Evolutionary conservation across 805 yeast genomes (phyloP), one percentile per base, ranked within the genome.

Genomic region (Pichia cephalocereana): DNA sequence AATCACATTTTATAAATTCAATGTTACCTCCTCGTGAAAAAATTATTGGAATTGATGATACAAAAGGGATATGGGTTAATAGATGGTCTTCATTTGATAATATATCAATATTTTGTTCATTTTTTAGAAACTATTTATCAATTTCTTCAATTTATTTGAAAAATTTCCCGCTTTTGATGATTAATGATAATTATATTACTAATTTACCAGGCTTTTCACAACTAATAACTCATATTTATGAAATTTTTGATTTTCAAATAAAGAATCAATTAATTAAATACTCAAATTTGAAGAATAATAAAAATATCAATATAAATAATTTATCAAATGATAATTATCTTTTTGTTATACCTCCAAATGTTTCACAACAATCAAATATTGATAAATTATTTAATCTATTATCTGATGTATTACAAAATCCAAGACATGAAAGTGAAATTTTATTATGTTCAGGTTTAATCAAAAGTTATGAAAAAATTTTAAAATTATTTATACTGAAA

Each of bases 31-130:
- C 76, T 26, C 51, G 45, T 12, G 58, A 54, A 1, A 65, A 66
- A 32, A 61, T 69, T 60, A 45, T 53, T 32, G 80, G 82, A 8
- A 76, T 79, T 42, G 58, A 69, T 14, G 81, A 81, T 51, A 79
- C 85, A 9, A 73, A 67, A 49, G 86, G 83, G 7, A 57, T 70
- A 27, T 81, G 87, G 87, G 82, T 79, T 10, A 66, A 72, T 48
- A 67, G 80, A 54, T 82, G 86, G 86, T 69, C 74, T 46, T 66
- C 71, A 45, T 65, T 74, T 48, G 83, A 79, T 52, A 56, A 56
- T 31, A 68, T 78, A 47, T 82, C 79, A 54, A 65, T 81, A 3
- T 81, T 81, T 62, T 71, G 74, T 50, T 76, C 85, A 1, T 82
- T 82, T 52, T 65, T 80, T 44, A 73, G 82, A 50, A 86, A 82